A percentile compares a stretch with the other conserved stretches of the same genome.
phyloP scores from a whole-genome alignment of 2,329 filamentous ascomycete genomes.

The Oidium heveae region DNA sequence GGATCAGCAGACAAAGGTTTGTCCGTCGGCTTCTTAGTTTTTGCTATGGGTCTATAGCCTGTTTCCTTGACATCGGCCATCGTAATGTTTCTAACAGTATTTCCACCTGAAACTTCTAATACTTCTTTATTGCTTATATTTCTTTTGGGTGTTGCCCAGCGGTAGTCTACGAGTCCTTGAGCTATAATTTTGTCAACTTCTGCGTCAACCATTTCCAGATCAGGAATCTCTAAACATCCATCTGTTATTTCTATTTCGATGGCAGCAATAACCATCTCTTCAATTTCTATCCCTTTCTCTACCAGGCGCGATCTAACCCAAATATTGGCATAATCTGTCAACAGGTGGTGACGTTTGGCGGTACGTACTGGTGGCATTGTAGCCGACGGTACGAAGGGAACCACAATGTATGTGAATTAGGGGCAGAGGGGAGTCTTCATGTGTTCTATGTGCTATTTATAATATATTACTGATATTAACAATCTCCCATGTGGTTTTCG shows the following conservation, averaged over 20 bases:
- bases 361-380: background rate
- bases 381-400: background rate
- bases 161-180: background rate
- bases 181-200: background rate
- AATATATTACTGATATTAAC: no score
- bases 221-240: background rate
- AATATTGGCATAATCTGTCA: no score
- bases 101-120: background rate
- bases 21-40: background rate
- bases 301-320: background rate
- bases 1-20: background rate
- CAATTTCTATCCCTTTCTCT: background rate
- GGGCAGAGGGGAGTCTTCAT: no score
- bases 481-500: no score
- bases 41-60: background rate
- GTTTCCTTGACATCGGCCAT: background rate
- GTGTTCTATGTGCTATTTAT: no score
- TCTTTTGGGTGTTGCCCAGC: background rate
- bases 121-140: background rate
- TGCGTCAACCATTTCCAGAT: background rate
- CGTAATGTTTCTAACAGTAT: background rate
- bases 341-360: background rate
- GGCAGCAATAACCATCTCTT: background rate
- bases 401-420: background rate
- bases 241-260: background rate